phyloP scores from a whole-genome alignment of 2,329 filamentous ascomycete genomes.

The Diplodia scrobiculata region DNA sequence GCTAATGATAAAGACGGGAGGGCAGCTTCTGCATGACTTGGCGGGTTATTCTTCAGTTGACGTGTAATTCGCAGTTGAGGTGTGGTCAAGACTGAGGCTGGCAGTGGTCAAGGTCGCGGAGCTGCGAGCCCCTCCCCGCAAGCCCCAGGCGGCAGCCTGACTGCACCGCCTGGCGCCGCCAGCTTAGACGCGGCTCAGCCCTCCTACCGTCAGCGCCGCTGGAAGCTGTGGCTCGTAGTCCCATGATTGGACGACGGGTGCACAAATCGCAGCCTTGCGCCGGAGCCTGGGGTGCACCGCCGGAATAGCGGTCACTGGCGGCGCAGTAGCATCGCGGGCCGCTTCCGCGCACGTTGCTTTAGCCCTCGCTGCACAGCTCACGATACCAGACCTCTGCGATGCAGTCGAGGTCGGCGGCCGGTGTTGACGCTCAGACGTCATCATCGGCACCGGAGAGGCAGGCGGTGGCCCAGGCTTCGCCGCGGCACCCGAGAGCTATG shows the following conservation, averaged over 20 bases:
- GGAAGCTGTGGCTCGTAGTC: conserved; percentile 3
- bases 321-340: conserved; percentile 1
- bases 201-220: conserved; percentile 7
- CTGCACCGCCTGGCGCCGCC: conserved; percentile 1
- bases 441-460: not conserved
- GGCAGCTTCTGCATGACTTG: not conserved
- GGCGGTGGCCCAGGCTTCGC: conserved; percentile 18
- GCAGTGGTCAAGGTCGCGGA: not conserved
- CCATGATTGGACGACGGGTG: not conserved
- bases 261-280: conserved; percentile 1
- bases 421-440: not conserved
- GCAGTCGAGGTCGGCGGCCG: not conserved
- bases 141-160: conserved; percentile 22
- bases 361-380: not conserved
- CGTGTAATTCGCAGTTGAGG: not conserved
- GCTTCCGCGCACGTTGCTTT: not conserved
- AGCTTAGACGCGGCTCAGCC: conserved; percentile 19
- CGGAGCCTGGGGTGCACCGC: conserved; percentile 4
- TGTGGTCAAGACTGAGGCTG: not conserved
- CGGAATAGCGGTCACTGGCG: not conserved
- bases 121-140: not conserved
- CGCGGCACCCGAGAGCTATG: conserved; percentile 11
- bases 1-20: not conserved
- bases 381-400: not conserved
- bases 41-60: not conserved